Percentiles rank a stretch among this genome's conserved stretches.
These are phyloP conservation scores for Astrephomene gubernaculifera DNA, from an alignment of 139 green algal genomes.

Conservation along the genomic window DNA sequence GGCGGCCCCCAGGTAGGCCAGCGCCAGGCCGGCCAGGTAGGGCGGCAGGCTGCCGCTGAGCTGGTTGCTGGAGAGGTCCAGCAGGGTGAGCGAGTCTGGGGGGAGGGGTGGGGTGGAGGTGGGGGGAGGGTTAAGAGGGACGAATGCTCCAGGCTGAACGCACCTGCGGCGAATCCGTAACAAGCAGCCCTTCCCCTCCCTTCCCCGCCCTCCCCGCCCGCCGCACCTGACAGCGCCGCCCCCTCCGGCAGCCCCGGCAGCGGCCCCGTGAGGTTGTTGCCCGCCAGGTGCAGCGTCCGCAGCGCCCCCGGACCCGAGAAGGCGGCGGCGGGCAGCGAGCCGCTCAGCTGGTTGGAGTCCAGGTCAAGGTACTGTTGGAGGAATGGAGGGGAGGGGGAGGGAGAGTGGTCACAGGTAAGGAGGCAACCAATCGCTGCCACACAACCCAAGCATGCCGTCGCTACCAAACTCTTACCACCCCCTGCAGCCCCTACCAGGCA, in stretches of 20 bases:
- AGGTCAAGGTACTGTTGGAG: conserved; percentile 10
- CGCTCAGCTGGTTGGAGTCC: conserved; percentile 7
- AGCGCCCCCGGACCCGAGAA: neutral
- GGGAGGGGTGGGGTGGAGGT: neutral
- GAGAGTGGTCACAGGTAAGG: too few relatives aligned
- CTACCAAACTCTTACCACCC: neutral
- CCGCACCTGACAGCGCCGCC: neutral
- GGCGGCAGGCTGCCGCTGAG: neutral
- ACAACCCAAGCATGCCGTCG: neutral
- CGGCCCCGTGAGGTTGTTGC: neutral
- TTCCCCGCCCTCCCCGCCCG: neutral
- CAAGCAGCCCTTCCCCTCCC: neutral
- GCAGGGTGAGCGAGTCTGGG: neutral
- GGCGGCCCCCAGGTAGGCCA: conserved; percentile 4
- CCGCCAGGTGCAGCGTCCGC: neutral
- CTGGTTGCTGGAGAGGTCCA: neutral
- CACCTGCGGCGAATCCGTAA: neutral
- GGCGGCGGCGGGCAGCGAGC: neutral
- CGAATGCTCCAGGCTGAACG: neutral
- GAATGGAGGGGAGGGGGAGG: too few relatives aligned
- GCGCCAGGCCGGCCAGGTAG: neutral
- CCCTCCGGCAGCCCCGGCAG: neutral
- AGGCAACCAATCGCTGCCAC: neutral
- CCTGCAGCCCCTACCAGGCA: neutral
- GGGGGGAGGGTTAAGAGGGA: neutral